Evolutionary conservation across 345 rosid genomes (phyloP), one percentile per base, ranked within the genome.

Genomic region (Nephelium lappaceum): DNA sequence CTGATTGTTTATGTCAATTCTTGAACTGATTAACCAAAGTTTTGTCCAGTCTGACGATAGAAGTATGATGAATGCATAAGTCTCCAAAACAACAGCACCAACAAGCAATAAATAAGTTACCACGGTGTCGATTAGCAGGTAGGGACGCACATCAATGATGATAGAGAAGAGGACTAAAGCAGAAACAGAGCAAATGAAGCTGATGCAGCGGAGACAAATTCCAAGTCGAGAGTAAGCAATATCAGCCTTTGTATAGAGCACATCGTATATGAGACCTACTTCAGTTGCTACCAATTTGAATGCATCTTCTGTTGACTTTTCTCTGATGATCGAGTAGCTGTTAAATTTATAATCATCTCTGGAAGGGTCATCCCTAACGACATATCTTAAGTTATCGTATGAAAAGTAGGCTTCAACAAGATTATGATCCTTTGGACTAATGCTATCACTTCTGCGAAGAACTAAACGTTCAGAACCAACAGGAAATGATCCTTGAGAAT

Each of bases 401-500:
- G 6, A 45, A 45, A 7, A 45, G 51, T 45, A 45, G 8, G 51
- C 51, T 7, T 45, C 51, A 5, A 5, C 12, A 11, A 45, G 7
- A 45, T 45, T 45, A 45, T 5, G 12, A 45, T 45, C 51, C 51
- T 45, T 45, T 1, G 36, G 36, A 5, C 4, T 45, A 45, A 7
- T 45, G 51, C 8, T 45, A 45, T 45, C 51, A 45, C 51, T 11
- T 45, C 51, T 45, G 12, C 12, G 51, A 45, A 1, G 8, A 45
- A 45, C 7, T 3, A 45, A 2, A 8, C 0, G 8, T 0, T 45
- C 8, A 8, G 11, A 0, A 45, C 4, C 0, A 11, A 45, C 19
- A 15, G 14, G 7, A 51, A 14, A 51, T 51, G 65, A 5, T 77
- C 71, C 55, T 74, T 71, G 66, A 23, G 77, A 72, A 38, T 60